phyloP scores from a whole-genome alignment of 2,329 filamentous ascomycete genomes.

The Leptoxyphium fumago region DNA sequence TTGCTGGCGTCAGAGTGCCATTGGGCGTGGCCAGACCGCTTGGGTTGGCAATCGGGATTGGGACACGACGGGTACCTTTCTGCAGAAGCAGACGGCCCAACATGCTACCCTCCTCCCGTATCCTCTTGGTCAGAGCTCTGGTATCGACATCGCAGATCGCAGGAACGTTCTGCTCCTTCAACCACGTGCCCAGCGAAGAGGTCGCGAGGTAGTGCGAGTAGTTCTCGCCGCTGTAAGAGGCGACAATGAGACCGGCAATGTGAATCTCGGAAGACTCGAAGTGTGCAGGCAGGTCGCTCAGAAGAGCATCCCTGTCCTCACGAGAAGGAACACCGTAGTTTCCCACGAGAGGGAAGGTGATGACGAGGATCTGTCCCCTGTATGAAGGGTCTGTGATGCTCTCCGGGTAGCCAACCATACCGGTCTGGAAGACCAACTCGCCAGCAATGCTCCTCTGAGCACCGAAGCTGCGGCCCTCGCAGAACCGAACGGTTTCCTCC shows the following conservation, averaged over 20 bases:
- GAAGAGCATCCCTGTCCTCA: constrained; percentile 68
- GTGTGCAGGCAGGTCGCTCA: constrained; percentile 74
- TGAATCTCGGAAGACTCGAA: constrained; percentile 92
- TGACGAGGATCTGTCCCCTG: constrained; percentile 84
- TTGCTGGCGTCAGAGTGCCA: constrained; percentile 23
- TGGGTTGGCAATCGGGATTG: constrained; percentile 21
- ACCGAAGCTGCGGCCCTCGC: constrained; percentile 93
- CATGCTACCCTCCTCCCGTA: constrained; percentile 90
- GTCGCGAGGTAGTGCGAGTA: constrained; percentile 87
- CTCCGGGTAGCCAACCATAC: constrained; percentile 98
- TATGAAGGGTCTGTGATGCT: constrained; percentile 79
- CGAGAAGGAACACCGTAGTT: constrained; percentile 95
- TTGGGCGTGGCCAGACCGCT: constrained; percentile 15
- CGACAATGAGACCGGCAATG: constrained; percentile 78
- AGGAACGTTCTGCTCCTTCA: constrained; percentile 88
- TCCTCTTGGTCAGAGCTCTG: constrained; percentile 81
- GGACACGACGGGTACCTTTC: constrained; percentile 33
- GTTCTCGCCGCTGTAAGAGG: constrained; percentile 85
- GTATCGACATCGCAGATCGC: constrained; percentile 95
- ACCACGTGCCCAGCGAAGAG: constrained; percentile 84
- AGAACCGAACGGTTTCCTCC: constrained; percentile 42
- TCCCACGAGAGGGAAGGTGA: constrained; percentile 88
- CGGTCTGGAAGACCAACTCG: constrained; percentile 97
- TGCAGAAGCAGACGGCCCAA: constrained; percentile 76
- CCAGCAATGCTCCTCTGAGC: constrained; percentile 87